A percentile compares a stretch with the other conserved stretches of the same genome.
Evolutionary conservation across 306 rosid genomes (phyloP).

Genomic region (Acacia confusa): DNA sequence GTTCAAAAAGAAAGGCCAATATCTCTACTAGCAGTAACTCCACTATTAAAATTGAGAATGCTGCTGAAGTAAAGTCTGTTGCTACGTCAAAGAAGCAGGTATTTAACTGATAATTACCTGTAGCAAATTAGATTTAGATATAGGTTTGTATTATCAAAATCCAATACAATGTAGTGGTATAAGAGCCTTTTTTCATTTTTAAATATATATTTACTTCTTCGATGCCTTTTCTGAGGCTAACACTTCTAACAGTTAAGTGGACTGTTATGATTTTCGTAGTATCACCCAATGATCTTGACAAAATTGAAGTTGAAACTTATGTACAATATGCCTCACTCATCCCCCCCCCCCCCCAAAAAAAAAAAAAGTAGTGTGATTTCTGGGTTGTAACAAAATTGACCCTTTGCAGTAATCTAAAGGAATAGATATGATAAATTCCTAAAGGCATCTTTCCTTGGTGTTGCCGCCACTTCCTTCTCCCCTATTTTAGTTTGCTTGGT

Average conservation of each 20-base stretch:
- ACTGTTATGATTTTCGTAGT: not conserved
- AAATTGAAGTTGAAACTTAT: not conserved
- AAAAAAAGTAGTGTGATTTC: not conserved
- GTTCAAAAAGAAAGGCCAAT: constrained; percentile 50
- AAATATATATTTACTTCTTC: not conserved
- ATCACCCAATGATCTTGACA: constrained; percentile 4
- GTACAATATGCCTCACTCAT: not conserved
- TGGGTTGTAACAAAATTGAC: constrained; percentile 8
- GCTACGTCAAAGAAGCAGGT: constrained; percentile 73
- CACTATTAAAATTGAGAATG: constrained; percentile 51
- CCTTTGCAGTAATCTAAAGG: constrained; percentile 16
- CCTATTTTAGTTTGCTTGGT: not conserved
- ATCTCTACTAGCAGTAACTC: constrained; percentile 44
- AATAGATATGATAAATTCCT: constrained; percentile 10
- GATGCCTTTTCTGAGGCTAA: not conserved
- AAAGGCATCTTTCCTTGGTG: constrained; percentile 4
- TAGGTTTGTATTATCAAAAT: not conserved
- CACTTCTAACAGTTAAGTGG: not conserved
- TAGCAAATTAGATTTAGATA: not conserved
- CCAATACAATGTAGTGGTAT: not conserved
- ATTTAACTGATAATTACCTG: not conserved
- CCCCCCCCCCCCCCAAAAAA: not conserved
- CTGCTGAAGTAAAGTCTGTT: constrained; percentile 47
- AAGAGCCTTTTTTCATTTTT: not conserved
- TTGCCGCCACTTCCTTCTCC: not conserved